These are phyloP conservation scores for Carnegiea gigantea DNA, from an alignment of 179 eudicot species.

Conservation along the genomic window DNA sequence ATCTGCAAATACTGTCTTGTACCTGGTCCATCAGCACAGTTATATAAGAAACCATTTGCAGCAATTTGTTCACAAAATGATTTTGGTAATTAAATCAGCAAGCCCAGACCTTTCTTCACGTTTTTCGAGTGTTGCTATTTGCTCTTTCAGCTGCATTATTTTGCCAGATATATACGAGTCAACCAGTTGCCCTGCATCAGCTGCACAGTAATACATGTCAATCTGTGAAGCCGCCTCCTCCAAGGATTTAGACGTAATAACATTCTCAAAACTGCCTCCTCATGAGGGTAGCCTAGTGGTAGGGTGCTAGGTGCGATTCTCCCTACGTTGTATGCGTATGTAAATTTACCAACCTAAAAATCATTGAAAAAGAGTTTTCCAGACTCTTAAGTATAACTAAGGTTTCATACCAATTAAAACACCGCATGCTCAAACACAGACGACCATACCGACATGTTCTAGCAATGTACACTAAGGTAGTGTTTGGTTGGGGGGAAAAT, in stretches of 20 bases:
- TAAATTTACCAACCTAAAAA: no score
- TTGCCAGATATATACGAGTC: slow-evolving; percentile 89
- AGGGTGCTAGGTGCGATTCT: no score
- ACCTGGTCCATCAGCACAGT: slow-evolving; percentile 48
- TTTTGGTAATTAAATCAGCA: not conserved
- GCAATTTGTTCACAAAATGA: not conserved
- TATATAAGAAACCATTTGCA: slow-evolving; percentile 5
- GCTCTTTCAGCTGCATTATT: slow-evolving; percentile 90
- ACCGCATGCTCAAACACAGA: not conserved
- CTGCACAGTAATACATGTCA: slow-evolving; percentile 37
- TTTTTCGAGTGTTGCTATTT: slow-evolving; percentile 96
- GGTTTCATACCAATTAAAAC: not conserved
- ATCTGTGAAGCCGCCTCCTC: not conserved
- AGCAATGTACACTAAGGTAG: not conserved
- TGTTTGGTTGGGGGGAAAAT: no score
- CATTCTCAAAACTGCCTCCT: no score
- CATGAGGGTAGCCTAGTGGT: no score
- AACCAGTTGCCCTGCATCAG: slow-evolving; percentile 78
- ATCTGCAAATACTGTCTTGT: slow-evolving; percentile 97
- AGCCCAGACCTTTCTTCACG: slow-evolving; percentile 86
- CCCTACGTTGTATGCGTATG: no score
- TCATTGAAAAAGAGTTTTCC: not conserved
- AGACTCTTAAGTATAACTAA: not conserved
- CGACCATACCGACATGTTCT: not conserved
- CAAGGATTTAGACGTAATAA: not conserved